phyloP scores from a whole-genome alignment of 2,329 filamentous ascomycete genomes.

The Coniochaeta ligniaria region DNA sequence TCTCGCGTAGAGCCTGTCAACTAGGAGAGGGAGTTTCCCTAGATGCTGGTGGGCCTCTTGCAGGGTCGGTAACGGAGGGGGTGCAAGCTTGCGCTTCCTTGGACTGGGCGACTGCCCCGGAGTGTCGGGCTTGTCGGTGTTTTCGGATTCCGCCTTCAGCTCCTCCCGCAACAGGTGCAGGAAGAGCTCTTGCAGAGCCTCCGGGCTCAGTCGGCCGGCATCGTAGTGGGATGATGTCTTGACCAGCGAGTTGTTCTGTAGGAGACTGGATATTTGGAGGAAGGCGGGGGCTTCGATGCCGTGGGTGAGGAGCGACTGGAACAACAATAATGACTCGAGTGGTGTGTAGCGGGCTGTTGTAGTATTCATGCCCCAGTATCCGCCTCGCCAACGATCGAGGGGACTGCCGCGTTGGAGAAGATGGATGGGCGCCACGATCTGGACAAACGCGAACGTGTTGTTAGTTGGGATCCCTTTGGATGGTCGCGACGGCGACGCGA shows the following conservation, averaged over 20 bases:
- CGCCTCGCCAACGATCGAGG: conserved; percentile 24
- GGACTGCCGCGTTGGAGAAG: conserved; percentile 24
- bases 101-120: conserved; percentile 46
- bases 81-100: conserved; percentile 69
- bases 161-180: conserved; percentile 70
- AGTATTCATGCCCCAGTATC: conserved; percentile 27
- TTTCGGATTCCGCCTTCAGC: conserved; percentile 43
- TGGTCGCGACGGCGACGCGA: not conserved
- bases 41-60: conserved; percentile 60
- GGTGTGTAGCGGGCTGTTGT: conserved; percentile 21
- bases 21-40: conserved; percentile 61
- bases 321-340: conserved; percentile 26
- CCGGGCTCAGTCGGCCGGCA: conserved; percentile 64
- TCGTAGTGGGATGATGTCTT: conserved; percentile 66
- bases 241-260: conserved; percentile 68
- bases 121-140: conserved; percentile 28
- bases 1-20: conserved; percentile 66
- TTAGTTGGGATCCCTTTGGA: not conserved
- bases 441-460: not conserved
- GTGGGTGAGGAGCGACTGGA: conserved; percentile 21
- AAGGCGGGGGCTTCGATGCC: conserved; percentile 23
- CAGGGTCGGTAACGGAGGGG: conserved; percentile 55
- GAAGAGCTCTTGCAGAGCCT: conserved; percentile 74
- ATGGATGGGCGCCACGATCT: conserved; percentile 28
- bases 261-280: conserved; percentile 40